These are phyloP conservation scores for Plasmodium sp. DNA, from an alignment of 169 alveolate species.

Conservation along the genomic window DNA sequence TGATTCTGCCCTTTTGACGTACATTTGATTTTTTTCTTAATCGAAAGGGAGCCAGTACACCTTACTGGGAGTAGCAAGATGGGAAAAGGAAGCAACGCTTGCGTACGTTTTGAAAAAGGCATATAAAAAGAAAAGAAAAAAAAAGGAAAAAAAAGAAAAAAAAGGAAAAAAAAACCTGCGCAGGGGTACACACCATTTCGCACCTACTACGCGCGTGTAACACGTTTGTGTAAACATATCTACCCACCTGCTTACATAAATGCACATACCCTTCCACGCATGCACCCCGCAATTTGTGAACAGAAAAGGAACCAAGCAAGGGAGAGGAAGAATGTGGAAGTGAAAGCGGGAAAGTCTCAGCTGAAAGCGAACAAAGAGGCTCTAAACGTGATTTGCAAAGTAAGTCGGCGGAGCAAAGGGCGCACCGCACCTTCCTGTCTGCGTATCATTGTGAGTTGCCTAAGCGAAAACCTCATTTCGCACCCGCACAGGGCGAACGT, in stretches of 20 bases:
- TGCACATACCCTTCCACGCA: not conserved
- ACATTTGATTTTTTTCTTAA: not conserved
- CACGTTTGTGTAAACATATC: not conserved
- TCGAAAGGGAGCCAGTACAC: not conserved
- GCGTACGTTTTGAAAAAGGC: slow-evolving; percentile 30
- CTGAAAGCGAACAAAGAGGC: slow-evolving; percentile 71
- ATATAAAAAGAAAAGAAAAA: not conserved
- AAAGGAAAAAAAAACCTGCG: not conserved
- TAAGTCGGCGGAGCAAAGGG: not conserved
- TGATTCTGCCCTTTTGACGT: not conserved
- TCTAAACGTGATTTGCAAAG: slow-evolving; percentile 69
- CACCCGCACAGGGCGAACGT: not conserved
- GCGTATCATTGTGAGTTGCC: not conserved
- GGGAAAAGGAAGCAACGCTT: slow-evolving; percentile 77
- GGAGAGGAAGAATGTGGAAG: slow-evolving; percentile 75
- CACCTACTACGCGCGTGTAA: not conserved
- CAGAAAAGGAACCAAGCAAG: slow-evolving; percentile 76
- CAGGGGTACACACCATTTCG: not conserved
- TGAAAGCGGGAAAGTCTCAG: slow-evolving; percentile 72
- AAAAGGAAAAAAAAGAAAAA: not conserved
- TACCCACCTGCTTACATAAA: not conserved
- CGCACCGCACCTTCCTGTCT: not conserved
- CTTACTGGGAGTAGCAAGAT: slow-evolving; percentile 14
- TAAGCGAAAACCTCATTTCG: not conserved
- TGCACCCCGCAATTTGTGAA: not conserved